These are phyloP conservation scores for Centrapalus pauciflorus DNA, from an alignment of 129 eudicot genomes.

Conservation along the genomic window DNA sequence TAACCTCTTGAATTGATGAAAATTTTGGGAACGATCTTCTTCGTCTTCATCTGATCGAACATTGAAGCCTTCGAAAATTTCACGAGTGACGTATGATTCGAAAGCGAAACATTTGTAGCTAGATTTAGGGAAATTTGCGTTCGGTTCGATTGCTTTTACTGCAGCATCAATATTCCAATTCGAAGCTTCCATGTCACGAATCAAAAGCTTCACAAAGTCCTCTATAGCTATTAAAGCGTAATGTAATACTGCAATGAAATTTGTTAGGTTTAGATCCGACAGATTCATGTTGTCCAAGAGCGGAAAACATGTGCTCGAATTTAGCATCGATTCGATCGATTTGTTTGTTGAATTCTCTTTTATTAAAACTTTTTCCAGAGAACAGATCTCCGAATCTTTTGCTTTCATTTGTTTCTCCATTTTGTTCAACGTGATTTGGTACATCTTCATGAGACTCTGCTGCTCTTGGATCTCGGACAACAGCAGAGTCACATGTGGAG, in stretches of 20 bases:
- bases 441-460: constrained; percentile 54
- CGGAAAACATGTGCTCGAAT: constrained; percentile 48
- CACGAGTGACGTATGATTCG: constrained; percentile 52
- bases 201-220: constrained; percentile 49
- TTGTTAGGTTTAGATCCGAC: constrained; percentile 29
- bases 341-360: constrained; percentile 24
- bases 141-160: constrained; percentile 33
- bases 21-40: constrained; percentile 13
- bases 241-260: constrained; percentile 46
- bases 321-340: constrained; percentile 39
- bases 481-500: constrained; percentile 52
- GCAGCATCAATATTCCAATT: constrained; percentile 60
- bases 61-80: constrained; percentile 52
- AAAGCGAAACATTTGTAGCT: constrained; percentile 45
- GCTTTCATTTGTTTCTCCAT: constrained; percentile 42
- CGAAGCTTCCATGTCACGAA: constrained; percentile 55
- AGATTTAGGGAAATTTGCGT: constrained; percentile 20
- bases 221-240: constrained; percentile 44
- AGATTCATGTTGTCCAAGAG: constrained; percentile 33
- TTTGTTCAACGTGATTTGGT: constrained; percentile 58
- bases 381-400: constrained; percentile 26
- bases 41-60: constrained; percentile 11
- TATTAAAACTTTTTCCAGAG: constrained; percentile 16
- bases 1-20: constrained; percentile 36
- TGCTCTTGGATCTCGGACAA: constrained; percentile 52